phyloP scores from a whole-genome alignment of 1,284 basidiomycete species.

The Malassezia obtusa region DNA sequence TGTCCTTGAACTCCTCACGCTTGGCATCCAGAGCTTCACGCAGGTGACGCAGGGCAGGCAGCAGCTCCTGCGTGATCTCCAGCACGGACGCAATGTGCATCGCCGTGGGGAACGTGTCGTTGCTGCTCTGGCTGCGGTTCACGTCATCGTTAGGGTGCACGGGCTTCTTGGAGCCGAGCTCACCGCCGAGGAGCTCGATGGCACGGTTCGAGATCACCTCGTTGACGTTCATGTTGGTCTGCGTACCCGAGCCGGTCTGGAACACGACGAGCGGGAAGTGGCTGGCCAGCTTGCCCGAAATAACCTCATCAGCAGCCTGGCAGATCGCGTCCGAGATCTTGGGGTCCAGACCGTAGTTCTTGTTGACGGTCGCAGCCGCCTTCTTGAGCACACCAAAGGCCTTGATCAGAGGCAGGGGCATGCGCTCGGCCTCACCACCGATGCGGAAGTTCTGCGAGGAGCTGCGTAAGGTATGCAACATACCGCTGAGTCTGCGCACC shows the following conservation, averaged over 20 bases:
- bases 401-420: constrained; percentile 88
- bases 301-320: constrained; percentile 91
- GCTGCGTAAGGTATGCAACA: constrained; percentile 42
- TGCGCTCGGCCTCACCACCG: constrained; percentile 80
- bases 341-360: constrained; percentile 78
- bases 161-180: constrained; percentile 89
- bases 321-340: constrained; percentile 83
- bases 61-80: constrained; percentile 68
- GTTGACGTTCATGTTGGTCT: constrained; percentile 99
- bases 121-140: constrained; percentile 98
- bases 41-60: constrained; percentile 78
- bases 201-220: constrained; percentile 99
- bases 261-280: constrained; percentile 98
- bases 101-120: constrained; percentile 97
- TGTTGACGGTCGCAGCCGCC: constrained; percentile 86
- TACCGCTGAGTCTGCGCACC: constrained; percentile 90
- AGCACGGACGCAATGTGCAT: constrained; percentile 97
- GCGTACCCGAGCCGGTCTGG: constrained; percentile 97
- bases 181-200: constrained; percentile 89
- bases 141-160: constrained; percentile 99
- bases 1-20: constrained; percentile 55
- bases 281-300: constrained; percentile 69
- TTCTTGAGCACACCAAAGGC: constrained; percentile 98
- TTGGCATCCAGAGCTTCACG: constrained; percentile 70
- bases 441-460: constrained; percentile 96